phyloP scores from a whole-genome alignment of 2,329 filamentous ascomycete genomes.

The Beauveria caledonica region DNA sequence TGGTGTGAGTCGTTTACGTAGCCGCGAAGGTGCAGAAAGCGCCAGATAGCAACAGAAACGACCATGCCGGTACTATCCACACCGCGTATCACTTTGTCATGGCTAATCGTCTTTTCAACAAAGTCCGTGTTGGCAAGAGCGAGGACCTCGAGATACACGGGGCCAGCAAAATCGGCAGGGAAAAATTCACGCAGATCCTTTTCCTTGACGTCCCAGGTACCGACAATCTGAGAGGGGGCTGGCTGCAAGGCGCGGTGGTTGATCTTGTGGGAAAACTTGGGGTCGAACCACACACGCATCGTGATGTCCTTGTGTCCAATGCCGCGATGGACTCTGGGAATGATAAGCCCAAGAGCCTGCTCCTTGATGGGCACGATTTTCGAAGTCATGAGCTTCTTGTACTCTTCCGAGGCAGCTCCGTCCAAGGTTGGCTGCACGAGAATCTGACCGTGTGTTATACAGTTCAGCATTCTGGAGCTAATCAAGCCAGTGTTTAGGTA shows the following conservation, averaged over 20 bases:
- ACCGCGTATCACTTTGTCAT: conserved; percentile 50
- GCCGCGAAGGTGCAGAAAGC: conserved; percentile 80
- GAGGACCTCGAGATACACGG: conserved; percentile 51
- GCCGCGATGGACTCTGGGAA: conserved; percentile 72
- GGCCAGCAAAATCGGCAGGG: conserved; percentile 31
- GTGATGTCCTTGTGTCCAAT: conserved; percentile 73
- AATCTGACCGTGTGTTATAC: conserved; percentile 72
- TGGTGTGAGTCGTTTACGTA: conserved; percentile 75
- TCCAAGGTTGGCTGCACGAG: conserved; percentile 78
- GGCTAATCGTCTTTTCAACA: conserved; percentile 57
- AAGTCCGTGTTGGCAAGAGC: conserved; percentile 64
- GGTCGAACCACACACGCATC: conserved; percentile 78
- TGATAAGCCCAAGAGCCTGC: conserved; percentile 68
- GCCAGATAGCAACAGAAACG: conserved; percentile 68
- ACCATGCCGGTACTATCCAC: conserved; percentile 60
- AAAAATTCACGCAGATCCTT: conserved; percentile 41
- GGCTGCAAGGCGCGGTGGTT: conserved; percentile 46
- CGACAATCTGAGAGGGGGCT: conserved; percentile 38
- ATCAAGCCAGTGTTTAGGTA: conserved; percentile 82
- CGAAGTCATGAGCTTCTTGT: conserved; percentile 67
- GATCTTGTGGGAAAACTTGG: conserved; percentile 58
- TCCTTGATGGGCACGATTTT: conserved; percentile 69
- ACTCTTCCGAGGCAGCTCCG: conserved; percentile 69
- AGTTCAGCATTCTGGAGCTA: conserved; percentile 69
- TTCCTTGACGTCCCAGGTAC: conserved; percentile 67